Evolutionary conservation across 768 basidiomycete species (phyloP).

Genomic region (Psilocybe cubensis): DNA sequence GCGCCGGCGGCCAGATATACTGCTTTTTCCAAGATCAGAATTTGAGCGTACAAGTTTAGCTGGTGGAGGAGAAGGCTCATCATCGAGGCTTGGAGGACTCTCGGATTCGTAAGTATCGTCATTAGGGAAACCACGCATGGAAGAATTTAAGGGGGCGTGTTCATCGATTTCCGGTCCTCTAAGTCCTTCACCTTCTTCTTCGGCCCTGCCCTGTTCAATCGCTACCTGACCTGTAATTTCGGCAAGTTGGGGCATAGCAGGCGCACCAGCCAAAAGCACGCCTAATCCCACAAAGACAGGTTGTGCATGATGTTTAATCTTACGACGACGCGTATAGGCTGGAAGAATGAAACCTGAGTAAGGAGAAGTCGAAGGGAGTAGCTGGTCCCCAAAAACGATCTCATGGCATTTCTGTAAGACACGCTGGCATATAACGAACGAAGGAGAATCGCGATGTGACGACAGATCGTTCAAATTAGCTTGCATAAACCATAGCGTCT

Average conservation of each 20-base stretch:
- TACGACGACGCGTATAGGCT: constrained; percentile 53
- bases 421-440: constrained; percentile 91
- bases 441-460: constrained; percentile 61
- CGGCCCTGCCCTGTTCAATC: constrained; percentile 84
- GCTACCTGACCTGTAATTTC: constrained; percentile 82
- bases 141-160: constrained; percentile 34
- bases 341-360: constrained; percentile 65
- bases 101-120: constrained; percentile 51
- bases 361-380: constrained; percentile 65
- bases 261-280: constrained; percentile 73
- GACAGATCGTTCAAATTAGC: constrained; percentile 87
- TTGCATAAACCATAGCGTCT: constrained; percentile 98
- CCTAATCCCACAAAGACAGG: constrained; percentile 88
- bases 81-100: constrained; percentile 32
- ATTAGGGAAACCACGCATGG: constrained; percentile 30
- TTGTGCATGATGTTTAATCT: constrained; percentile 72
- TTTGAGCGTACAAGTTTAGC: constrained; percentile 10
- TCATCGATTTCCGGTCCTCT: constrained; percentile 54
- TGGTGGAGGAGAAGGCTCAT: constrained; percentile 23
- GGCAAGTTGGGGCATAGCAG: constrained; percentile 76
- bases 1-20: constrained; percentile 40
- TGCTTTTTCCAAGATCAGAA: constrained; percentile 20
- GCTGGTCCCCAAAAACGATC: constrained; percentile 92
- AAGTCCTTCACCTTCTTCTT: constrained; percentile 56
- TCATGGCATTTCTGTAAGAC: constrained; percentile 91